Base-by-base conservation (phyloP, 2,329 filamentous ascomycete species). In the Penicillium digitatum region DNA sequence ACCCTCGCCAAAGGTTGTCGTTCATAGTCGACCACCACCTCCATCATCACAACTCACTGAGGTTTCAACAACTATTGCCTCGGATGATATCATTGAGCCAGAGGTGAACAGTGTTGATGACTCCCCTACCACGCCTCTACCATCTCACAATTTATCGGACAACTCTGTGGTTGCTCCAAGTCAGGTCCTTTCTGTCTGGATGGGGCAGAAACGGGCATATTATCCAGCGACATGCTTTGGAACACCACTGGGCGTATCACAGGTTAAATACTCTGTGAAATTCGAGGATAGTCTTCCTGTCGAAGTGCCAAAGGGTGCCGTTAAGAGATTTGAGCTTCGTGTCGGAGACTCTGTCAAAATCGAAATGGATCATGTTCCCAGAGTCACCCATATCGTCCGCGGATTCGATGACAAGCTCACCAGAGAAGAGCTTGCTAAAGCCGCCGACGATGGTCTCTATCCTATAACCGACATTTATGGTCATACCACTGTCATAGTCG, bases 151-250 rank as follows among this genome's bases (percentile, higher is more conserved):
- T 20, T 34, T 45, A n/a, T 52, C 52, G 27, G 63, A 67, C 12
- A 54, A 62, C 22, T 11, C 52, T 8, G 62, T 73, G 10, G 61
- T 78, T 24, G 72, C 76, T 12, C 78, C 78, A 5, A 80, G 81
- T 51, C 77, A 84, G 57, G 77, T 86, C 0, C 77, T 86, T 58
- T 82, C 83, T 8, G 74, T 76, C 27, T 87, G 83, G 77, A 82
- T 78, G 59, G 79, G 80, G 20, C 74, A 74, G n/a, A 78, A 74
- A 45, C 77, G 78, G 50, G 76, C 72, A n/a, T 86, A 81, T 65
- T 85, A 83, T 64, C 82, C 84, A 45, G 84, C 81, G 9, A 82
- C 78, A n/a, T 86, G 79, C 61, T 67, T 84, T 32, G 80, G 78
- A 3, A 71, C 69, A 16, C 71, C 77, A 20, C 67, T 73, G 42